Evolutionary conservation across 495 filamentous ascomycete genomes (phyloP).

Genomic region (Ramalina peruviana): DNA sequence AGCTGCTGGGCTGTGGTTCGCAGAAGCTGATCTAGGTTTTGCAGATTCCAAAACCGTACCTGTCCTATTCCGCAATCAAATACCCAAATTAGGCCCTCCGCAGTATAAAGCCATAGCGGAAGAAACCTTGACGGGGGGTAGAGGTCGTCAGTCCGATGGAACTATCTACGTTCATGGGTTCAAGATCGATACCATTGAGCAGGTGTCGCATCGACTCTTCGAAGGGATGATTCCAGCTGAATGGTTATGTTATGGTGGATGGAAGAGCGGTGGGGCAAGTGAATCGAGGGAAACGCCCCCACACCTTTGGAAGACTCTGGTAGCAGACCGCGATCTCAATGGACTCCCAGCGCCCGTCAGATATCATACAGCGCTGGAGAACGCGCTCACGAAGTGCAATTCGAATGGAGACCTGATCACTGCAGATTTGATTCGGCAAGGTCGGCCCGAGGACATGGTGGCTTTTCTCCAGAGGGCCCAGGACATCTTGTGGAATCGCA

Average conservation of each 20-base stretch:
- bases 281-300: neutral
- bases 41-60: neutral
- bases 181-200: neutral
- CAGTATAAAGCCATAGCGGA: neutral
- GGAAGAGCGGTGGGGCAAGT: neutral
- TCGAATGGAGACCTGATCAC: constrained; percentile 1
- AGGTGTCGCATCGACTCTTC: constrained; percentile 2
- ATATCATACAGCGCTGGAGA: neutral
- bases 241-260: neutral
- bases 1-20: too few relatives aligned
- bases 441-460: neutral
- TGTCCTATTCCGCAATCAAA: neutral
- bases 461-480: neutral
- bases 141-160: neutral
- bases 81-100: neutral
- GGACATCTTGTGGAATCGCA: neutral
- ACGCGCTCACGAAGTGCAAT: neutral
- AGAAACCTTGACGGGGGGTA: neutral
- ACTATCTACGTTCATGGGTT: constrained; percentile 1
- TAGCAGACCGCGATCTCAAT: neutral
- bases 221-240: constrained; percentile 5
- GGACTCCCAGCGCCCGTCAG: neutral
- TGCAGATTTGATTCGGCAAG: constrained; percentile 2
- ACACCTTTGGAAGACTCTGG: neutral
- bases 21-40: too few relatives aligned